These are phyloP conservation scores for Aspergillus luchuensis DNA, from an alignment of 2,329 filamentous ascomycete genomes.

Conservation along the genomic window DNA sequence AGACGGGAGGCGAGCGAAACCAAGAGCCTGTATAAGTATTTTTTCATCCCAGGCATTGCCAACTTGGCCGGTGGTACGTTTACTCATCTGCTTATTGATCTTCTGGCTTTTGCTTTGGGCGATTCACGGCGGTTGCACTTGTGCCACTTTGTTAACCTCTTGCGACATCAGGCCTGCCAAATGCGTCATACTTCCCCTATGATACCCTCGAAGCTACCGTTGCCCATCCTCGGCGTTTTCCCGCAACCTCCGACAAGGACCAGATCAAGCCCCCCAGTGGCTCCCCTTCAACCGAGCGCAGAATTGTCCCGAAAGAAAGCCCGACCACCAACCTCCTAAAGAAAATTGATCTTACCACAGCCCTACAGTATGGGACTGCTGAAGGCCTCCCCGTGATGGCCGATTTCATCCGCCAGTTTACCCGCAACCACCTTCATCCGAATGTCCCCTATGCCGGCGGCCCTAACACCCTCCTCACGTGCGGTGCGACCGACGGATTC, in stretches of 20 bases:
- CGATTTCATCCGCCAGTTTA: slow-evolving; percentile 77
- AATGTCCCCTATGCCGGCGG: slow-evolving; percentile 76
- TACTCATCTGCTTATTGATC: not conserved
- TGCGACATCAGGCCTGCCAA: slow-evolving; percentile 68
- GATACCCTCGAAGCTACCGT: slow-evolving; percentile 84
- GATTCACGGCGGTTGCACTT: not conserved
- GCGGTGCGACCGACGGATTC: slow-evolving; percentile 84
- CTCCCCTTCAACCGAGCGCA: slow-evolving; percentile 49
- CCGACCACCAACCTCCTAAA: slow-evolving; percentile 59
- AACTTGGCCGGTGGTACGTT: slow-evolving; percentile 61
- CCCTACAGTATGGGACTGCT: slow-evolving; percentile 84
- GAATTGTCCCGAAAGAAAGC: slow-evolving; percentile 72
- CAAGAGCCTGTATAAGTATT: slow-evolving; percentile 87
- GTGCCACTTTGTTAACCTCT: slow-evolving; percentile 4
- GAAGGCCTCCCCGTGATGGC: slow-evolving; percentile 78
- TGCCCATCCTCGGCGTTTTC: slow-evolving; percentile 73
- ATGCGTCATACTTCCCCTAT: slow-evolving; percentile 81
- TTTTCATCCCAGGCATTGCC: slow-evolving; percentile 62
- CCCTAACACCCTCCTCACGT: slow-evolving; percentile 75
- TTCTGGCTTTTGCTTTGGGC: not conserved
- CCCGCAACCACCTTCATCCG: slow-evolving; percentile 74
- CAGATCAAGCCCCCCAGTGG: slow-evolving; percentile 36
- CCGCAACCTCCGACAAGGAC: slow-evolving; percentile 64
- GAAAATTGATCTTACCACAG: slow-evolving; percentile 78
- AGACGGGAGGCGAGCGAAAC: slow-evolving; percentile 66